phyloP scores from a whole-genome alignment of 371 early-diverging fungal species.

The Mucor lusitanicus region DNA sequence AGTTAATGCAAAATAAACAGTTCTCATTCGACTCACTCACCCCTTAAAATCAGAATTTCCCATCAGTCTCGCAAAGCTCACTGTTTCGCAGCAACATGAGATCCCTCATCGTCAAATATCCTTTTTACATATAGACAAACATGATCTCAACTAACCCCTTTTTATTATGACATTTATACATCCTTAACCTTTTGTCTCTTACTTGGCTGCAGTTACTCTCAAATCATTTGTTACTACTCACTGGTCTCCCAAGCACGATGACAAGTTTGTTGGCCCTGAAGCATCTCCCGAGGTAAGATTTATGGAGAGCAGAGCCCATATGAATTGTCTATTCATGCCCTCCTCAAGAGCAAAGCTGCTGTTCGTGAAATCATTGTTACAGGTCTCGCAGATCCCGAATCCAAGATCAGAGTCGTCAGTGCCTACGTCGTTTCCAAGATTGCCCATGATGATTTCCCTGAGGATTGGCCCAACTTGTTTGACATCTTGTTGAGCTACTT shows the following conservation, averaged over 20 bases:
- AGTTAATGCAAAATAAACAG: neutral
- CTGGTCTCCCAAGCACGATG: slow-evolving; percentile 72
- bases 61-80: slow-evolving; percentile 67
- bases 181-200: slow-evolving; percentile 31
- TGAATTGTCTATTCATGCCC: too few relatives aligned
- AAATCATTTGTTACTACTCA: slow-evolving; percentile 77
- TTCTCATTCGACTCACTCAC: too few relatives aligned
- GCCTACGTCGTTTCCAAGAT: slow-evolving; percentile 88
- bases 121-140: slow-evolving; percentile 34
- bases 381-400: slow-evolving; percentile 58
- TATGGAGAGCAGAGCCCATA: too few relatives aligned
- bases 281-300: slow-evolving; percentile 50
- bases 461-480: slow-evolving; percentile 92
- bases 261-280: slow-evolving; percentile 63
- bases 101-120: slow-evolving; percentile 77
- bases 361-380: slow-evolving; percentile 56
- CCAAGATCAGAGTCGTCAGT: slow-evolving; percentile 64
- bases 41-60: slow-evolving; percentile 53
- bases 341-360: slow-evolving; percentile 54
- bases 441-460: slow-evolving; percentile 93
- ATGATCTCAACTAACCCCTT: neutral
- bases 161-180: too few relatives aligned
- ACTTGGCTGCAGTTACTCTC: slow-evolving; percentile 78
- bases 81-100: slow-evolving; percentile 64
- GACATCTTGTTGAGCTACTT: slow-evolving; percentile 73